phyloP scores from a whole-genome alignment of 2,329 filamentous ascomycete genomes.

The Aspergillus persii region DNA sequence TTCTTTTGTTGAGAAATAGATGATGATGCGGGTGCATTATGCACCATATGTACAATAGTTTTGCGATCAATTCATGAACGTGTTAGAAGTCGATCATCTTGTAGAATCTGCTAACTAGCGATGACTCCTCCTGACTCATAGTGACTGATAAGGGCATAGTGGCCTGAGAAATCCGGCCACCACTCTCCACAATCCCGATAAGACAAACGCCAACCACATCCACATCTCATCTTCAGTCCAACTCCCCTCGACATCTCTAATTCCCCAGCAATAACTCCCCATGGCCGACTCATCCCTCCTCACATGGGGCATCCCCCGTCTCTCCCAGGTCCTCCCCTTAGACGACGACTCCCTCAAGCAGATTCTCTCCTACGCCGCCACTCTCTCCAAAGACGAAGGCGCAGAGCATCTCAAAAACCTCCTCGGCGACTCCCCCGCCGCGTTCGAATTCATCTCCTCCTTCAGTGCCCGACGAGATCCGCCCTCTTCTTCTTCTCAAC shows the following conservation, averaged over 20 bases:
- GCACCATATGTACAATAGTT: slow-evolving; percentile 26
- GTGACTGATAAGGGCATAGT: not conserved
- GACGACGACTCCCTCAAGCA: slow-evolving; percentile 82
- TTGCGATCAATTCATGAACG: not conserved
- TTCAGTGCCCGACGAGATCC: slow-evolving; percentile 66
- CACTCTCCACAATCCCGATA: not conserved
- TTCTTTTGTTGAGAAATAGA: slow-evolving; percentile 18
- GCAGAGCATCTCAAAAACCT: slow-evolving; percentile 84
- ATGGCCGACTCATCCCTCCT: slow-evolving; percentile 37
- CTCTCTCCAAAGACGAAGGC: slow-evolving; percentile 72
- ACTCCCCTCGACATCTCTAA: not conserved
- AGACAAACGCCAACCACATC: not conserved
- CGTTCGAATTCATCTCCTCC: slow-evolving; percentile 67
- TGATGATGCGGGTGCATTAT: slow-evolving; percentile 8
- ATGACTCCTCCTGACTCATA: not conserved
- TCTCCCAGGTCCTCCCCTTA: slow-evolving; percentile 77
- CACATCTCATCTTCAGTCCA: slow-evolving; percentile 3
- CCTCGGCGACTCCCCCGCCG: slow-evolving; percentile 78
- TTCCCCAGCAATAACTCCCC: not conserved
- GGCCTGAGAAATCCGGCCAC: slow-evolving; percentile 16
- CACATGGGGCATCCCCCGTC: slow-evolving; percentile 64
- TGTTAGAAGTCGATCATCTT: not conserved
- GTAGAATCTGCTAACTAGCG: too few species aligned
- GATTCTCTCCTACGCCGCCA: slow-evolving; percentile 76
- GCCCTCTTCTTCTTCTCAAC: not conserved